These are phyloP conservation scores for Boletellus emodensis DNA, from an alignment of 768 basidiomycete species.

Conservation along the genomic window DNA sequence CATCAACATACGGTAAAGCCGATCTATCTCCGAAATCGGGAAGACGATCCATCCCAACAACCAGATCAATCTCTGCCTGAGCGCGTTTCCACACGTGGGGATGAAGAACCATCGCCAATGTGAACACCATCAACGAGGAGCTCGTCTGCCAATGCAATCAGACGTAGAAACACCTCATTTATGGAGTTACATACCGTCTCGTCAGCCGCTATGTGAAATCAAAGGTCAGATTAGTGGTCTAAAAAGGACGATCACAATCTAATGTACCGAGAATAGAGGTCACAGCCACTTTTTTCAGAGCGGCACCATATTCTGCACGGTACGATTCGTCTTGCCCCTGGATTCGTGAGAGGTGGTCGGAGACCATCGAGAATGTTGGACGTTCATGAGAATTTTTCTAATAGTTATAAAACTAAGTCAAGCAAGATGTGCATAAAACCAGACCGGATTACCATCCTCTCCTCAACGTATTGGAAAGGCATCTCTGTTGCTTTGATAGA, in stretches of 20 bases:
- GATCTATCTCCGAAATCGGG: slow-evolving; percentile 23
- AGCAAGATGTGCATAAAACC: background rate
- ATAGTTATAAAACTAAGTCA: background rate
- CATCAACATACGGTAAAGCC: background rate
- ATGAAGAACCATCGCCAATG: slow-evolving; percentile 1
- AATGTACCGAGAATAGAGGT: slow-evolving; percentile 5
- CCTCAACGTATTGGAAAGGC: slow-evolving; percentile 5
- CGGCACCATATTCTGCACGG: background rate
- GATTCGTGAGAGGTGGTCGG: background rate
- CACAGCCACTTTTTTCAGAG: slow-evolving; percentile 1
- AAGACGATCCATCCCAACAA: slow-evolving; percentile 18
- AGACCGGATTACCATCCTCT: background rate
- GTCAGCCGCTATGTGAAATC: background rate
- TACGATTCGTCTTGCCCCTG: background rate
- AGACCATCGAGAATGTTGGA: slow-evolving; percentile 2
- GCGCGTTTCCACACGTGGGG: slow-evolving; percentile 1
- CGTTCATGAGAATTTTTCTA: background rate
- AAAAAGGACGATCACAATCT: too few species aligned
- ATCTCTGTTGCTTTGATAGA: background rate
- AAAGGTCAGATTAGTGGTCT: background rate
- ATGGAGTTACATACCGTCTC: background rate
- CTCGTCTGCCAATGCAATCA: background rate
- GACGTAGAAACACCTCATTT: background rate
- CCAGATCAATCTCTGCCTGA: slow-evolving; percentile 25
- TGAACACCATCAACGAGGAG: slow-evolving; percentile 1